A percentile compares a stretch with the other conserved stretches of the same genome.
phyloP scores from a whole-genome alignment of 345 rosid genomes.

The Populus nigra region DNA sequence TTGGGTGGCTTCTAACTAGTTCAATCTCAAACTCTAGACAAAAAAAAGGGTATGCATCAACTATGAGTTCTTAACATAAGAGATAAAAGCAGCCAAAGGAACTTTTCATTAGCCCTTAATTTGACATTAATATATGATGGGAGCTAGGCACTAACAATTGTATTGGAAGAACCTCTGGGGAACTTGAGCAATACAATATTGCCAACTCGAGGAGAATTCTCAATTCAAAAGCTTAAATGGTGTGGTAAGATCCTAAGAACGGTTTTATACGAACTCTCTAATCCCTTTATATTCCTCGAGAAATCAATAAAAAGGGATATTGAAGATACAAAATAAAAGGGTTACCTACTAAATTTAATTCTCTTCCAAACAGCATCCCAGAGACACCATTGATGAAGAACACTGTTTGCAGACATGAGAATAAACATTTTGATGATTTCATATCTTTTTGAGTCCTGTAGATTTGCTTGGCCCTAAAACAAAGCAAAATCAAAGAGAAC shows the following conservation, averaged over 20 bases:
- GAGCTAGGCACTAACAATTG: neutral
- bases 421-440: neutral
- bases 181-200: too few species aligned
- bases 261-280: too few species aligned
- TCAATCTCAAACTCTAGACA: neutral
- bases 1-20: neutral
- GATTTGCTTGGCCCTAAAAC: neutral
- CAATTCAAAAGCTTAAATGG: too few species aligned
- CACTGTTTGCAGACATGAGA: neutral
- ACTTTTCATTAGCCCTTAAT: neutral
- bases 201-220: too few species aligned
- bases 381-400: neutral
- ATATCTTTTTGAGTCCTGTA: too few species aligned
- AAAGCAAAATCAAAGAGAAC: neutral
- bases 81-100: neutral
- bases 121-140: neutral
- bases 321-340: neutral
- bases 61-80: neutral
- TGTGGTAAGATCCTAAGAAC: too few species aligned
- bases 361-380: neutral
- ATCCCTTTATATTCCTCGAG: too few species aligned
- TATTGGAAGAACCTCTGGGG: neutral
- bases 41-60: neutral
- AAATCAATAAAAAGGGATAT: too few species aligned
- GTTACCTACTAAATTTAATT: neutral